Base-by-base conservation (phyloP, 2,329 filamentous ascomycete species). In the Uncinocarpus reesii region DNA sequence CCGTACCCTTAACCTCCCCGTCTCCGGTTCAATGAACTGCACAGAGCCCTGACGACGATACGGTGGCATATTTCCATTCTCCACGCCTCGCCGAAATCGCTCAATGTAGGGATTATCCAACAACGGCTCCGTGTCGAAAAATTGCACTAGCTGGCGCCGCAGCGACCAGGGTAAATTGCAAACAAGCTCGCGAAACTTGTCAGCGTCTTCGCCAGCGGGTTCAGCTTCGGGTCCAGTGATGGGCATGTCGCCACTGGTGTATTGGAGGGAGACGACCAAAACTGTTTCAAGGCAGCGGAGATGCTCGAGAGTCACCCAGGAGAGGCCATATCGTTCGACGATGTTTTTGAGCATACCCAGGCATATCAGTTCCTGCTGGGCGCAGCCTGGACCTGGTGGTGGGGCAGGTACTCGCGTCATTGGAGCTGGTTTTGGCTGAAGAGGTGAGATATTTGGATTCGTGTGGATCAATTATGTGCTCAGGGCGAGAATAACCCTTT, bases 341-440 rank as follows among this genome's bases (percentile, higher is more conserved):
- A 46, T 46, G 43, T 46, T 46, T 21, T 46, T 46, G 34, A 46
- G 43, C 32, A 46, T 46, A 7, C 43, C 43, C 2, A 46, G 43
- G n/a, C 43, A 46, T 4, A 46, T 38, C 32, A 46, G 38, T 31
- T 46, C 43, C 23, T 46, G 21, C n/a, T 46, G 43, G 23, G 43
- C 43, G 43, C 43, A 34, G 23, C n/a, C n/a, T n/a, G n/a, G n/a
- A n/a, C n/a, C n/a, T n/a, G n/a, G n/a, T n/a, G n/a, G n/a, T n/a
- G n/a, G n/a, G n/a, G n/a, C n/a, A n/a, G n/a, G n/a, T n/a, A n/a
- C n/a, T n/a, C n/a, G n/a, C n/a, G n/a, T n/a, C n/a, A n/a, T n/a
- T n/a, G n/a, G n/a, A n/a, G n/a, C n/a, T n/a, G n/a, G n/a, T n/a
- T n/a, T n/a, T n/a, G n/a, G n/a, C n/a, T n/a, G n/a, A n/a, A n/a